Evolutionary conservation across 2,329 filamentous ascomycete genomes (phyloP).

Genomic region (Pseudogymnoascus sp.): DNA sequence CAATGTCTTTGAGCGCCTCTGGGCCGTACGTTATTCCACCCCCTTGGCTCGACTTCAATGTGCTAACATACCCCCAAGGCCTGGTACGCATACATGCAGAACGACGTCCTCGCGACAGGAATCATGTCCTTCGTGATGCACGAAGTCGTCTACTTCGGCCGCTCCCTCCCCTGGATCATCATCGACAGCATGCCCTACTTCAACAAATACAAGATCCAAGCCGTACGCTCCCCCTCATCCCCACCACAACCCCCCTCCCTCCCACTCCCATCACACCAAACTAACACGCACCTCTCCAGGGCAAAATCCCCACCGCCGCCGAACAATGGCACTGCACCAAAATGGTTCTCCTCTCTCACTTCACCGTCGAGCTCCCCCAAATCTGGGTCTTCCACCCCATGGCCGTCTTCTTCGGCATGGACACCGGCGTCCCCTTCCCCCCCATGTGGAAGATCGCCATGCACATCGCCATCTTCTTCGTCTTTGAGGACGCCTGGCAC

Average conservation of each 20-base stretch:
- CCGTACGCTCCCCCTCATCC: slow-evolving; percentile 43
- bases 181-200: slow-evolving; percentile 84
- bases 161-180: slow-evolving; percentile 80
- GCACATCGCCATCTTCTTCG: slow-evolving; percentile 90
- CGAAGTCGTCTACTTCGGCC: slow-evolving; percentile 89
- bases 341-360: slow-evolving; percentile 88
- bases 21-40: slow-evolving; percentile 56
- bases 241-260: background rate
- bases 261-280: slow-evolving; percentile 35
- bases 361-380: slow-evolving; percentile 95
- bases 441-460: slow-evolving; percentile 75
- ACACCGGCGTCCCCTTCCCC: slow-evolving; percentile 85
- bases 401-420: slow-evolving; percentile 85
- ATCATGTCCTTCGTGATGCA: slow-evolving; percentile 98
- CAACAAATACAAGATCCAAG: slow-evolving; percentile 91
- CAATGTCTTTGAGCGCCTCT: slow-evolving; percentile 79
- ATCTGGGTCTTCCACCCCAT: slow-evolving; percentile 99
- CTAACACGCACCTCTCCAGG: background rate
- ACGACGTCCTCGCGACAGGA: slow-evolving; percentile 90
- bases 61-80: slow-evolving; percentile 39
- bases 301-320: slow-evolving; percentile 80
- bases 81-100: slow-evolving; percentile 98
- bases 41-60: background rate
- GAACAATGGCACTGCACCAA: slow-evolving; percentile 94
- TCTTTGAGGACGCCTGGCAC: slow-evolving; percentile 95